Evolutionary conservation across 306 rosid genomes (phyloP).

Genomic region (Cicer bijugum): DNA sequence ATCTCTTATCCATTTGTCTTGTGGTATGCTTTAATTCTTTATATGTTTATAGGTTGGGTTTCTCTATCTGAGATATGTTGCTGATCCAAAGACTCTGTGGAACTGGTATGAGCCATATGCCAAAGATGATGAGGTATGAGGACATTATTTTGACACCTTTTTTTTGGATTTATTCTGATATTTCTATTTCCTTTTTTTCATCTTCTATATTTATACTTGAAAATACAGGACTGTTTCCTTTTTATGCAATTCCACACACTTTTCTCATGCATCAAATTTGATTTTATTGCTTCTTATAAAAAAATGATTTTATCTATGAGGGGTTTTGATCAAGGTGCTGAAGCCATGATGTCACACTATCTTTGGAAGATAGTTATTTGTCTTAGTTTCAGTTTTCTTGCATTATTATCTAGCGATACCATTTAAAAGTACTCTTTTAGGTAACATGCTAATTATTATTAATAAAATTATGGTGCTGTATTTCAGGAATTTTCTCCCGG

Average conservation of each 20-base stretch:
- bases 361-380: not conserved
- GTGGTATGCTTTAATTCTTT: constrained; percentile 28
- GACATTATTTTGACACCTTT: constrained; percentile 1
- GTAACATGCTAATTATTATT: constrained; percentile 24
- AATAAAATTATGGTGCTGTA: constrained; percentile 22
- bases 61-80: constrained; percentile 93
- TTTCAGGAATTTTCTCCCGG: constrained; percentile 99
- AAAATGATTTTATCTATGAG: constrained; percentile 12
- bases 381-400: constrained; percentile 34
- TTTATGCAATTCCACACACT: constrained; percentile 7
- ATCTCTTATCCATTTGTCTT: constrained; percentile 9
- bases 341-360: constrained; percentile 8
- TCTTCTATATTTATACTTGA: not conserved
- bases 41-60: constrained; percentile 75
- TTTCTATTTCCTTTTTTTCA: not conserved
- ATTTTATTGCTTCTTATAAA: not conserved
- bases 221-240: constrained; percentile 11
- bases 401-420: constrained; percentile 3
- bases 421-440: constrained; percentile 13
- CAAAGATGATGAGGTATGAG: constrained; percentile 84
- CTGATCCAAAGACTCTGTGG: constrained; percentile 92
- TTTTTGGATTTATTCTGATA: too few species aligned
- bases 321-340: constrained; percentile 23
- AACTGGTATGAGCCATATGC: constrained; percentile 90
- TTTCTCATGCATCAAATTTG: constrained; percentile 9